A percentile compares a stretch with the other conserved stretches of the same genome.
phyloP scores from a whole-genome alignment of 2,329 filamentous ascomycete species.

The Rugonectria rugulosa region DNA sequence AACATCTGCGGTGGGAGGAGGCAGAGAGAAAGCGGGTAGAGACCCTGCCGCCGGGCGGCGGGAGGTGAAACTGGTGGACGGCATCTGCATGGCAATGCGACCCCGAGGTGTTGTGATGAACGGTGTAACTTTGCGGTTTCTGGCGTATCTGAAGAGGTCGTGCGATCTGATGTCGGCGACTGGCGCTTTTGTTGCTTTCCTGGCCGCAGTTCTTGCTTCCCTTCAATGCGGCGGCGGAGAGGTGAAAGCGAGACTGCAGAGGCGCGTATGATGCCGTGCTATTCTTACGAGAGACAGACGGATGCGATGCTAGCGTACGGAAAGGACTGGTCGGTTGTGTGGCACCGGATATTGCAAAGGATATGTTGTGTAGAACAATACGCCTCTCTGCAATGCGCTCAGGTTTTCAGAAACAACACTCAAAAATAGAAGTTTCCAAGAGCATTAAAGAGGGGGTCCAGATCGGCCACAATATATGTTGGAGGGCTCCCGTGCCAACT shows the following conservation, averaged over 20 bases:
- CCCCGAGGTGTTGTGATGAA: conserved; percentile 14
- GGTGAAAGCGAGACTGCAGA: not conserved
- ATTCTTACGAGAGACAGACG: not conserved
- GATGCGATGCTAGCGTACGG: too few species aligned
- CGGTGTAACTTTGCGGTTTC: conserved; percentile 13
- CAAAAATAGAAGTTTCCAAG: too few species aligned
- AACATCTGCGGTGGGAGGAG: conserved; percentile 46
- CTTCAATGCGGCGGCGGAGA: not conserved
- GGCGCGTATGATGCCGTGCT: not conserved
- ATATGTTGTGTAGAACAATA: not conserved
- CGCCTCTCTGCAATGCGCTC: too few species aligned
- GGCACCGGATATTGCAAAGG: too few species aligned
- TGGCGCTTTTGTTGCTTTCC: conserved; percentile 6
- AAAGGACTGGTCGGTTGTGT: not conserved
- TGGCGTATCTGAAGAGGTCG: not conserved
- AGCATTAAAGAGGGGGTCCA: too few species aligned
- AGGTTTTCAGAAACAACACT: too few species aligned
- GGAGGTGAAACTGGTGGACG: conserved; percentile 43
- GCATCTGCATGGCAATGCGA: conserved; percentile 37
- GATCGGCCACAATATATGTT: too few species aligned
- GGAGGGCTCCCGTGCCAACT: too few species aligned
- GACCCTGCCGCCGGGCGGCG: conserved; percentile 45
- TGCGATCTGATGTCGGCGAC: conserved; percentile 3
- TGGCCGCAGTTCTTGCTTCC: not conserved
- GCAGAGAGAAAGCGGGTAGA: conserved; percentile 46